A percentile compares a stretch with the other conserved stretches of the same genome.
Conservation (phyloP, 768 basidiomycete species). For the Hypholoma sublateritium region DNA sequence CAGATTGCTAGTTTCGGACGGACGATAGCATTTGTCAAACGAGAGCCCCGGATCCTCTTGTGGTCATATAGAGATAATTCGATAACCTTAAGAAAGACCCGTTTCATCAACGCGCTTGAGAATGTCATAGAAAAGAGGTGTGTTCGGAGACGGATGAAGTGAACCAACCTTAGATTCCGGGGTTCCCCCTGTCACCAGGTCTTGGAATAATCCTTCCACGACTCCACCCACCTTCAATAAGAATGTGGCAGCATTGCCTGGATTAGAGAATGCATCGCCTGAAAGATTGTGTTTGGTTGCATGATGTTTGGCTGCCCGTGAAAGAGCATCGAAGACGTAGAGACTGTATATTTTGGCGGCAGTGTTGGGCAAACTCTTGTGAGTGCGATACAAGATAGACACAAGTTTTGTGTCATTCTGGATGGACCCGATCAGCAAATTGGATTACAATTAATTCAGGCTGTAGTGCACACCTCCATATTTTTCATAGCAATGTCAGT, state of each 20-base stretch:
- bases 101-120: too few species aligned
- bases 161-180: conserved; percentile 85
- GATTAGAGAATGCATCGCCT: conserved; percentile 52
- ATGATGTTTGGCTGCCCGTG: conserved; percentile 74
- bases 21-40: background rate
- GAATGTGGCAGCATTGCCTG: conserved; percentile 80
- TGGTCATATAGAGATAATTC: too few species aligned
- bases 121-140: too few species aligned
- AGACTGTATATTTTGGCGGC: conserved; percentile 80
- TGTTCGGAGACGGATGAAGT: background rate
- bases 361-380: conserved; percentile 67
- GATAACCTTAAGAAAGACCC: background rate
- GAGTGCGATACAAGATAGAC: conserved; percentile 84
- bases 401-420: conserved; percentile 88
- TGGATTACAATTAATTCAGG: background rate
- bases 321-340: conserved; percentile 92
- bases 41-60: background rate
- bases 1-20: background rate
- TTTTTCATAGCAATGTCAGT: conserved; percentile 76
- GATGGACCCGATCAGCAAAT: conserved; percentile 3
- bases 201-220: conserved; percentile 85
- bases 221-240: conserved; percentile 88
- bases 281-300: conserved; percentile 63
- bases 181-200: conserved; percentile 67
- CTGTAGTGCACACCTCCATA: conserved; percentile 61